Conservation (phyloP, 352 stramenopile genomes). For the Pythium sukuiense region DNA sequence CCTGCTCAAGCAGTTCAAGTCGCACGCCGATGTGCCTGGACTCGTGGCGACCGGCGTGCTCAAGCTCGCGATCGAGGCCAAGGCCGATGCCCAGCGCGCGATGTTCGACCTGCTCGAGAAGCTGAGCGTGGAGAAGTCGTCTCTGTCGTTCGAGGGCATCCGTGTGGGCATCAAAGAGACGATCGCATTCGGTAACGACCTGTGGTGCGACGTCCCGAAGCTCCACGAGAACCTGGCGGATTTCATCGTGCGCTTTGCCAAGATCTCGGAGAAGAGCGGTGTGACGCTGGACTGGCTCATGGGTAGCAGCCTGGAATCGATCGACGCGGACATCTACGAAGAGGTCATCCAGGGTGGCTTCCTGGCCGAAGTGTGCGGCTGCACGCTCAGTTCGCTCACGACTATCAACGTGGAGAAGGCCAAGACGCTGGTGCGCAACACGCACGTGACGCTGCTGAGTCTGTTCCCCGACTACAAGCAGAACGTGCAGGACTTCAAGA, state of each 20-base stretch:
- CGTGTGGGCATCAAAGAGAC: constrained; percentile 60
- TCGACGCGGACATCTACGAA: constrained; percentile 64
- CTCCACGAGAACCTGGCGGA: constrained; percentile 72
- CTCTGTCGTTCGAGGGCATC: constrained; percentile 55
- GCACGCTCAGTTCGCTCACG: constrained; percentile 51
- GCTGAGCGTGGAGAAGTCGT: constrained; percentile 60
- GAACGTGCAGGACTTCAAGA: constrained; percentile 48
- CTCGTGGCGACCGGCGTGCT: constrained; percentile 64
- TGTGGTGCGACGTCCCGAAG: constrained; percentile 85
- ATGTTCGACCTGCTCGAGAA: constrained; percentile 76
- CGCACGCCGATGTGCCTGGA: constrained; percentile 52
- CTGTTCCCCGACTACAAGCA: constrained; percentile 59
- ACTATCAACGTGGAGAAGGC: constrained; percentile 40
- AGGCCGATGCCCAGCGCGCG: constrained; percentile 44
- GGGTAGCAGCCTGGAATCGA: constrained; percentile 38
- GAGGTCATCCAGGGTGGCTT: constrained; percentile 74
- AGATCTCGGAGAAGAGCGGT: constrained; percentile 50
- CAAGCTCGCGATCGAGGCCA: constrained; percentile 65
- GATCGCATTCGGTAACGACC: constrained; percentile 55
- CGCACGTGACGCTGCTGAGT: constrained; percentile 54
- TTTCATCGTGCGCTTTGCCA: constrained; percentile 73
- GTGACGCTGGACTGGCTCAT: constrained; percentile 76
- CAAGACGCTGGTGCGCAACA: constrained; percentile 49
- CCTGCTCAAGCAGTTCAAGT: constrained; percentile 65
- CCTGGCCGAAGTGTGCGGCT: constrained; percentile 48